phyloP scores from a whole-genome alignment of 1,284 basidiomycete species.

The Trametes pubescens region DNA sequence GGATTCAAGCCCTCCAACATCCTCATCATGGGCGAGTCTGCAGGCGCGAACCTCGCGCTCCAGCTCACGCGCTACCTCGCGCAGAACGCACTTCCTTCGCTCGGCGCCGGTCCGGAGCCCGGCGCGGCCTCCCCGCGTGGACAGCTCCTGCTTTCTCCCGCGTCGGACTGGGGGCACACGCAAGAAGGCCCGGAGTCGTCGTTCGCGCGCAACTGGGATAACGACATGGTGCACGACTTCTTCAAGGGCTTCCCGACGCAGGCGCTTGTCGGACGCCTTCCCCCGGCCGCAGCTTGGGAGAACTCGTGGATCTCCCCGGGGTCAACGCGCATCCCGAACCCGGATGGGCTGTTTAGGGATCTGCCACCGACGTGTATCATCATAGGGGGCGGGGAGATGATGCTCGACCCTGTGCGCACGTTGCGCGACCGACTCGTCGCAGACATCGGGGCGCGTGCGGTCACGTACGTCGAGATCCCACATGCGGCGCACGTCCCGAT shows the following conservation, averaged over 20 bases:
- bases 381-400: slow-evolving; percentile 59
- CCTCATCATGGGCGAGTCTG: slow-evolving; percentile 72
- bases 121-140: slow-evolving; percentile 47
- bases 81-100: slow-evolving; percentile 44
- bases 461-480: slow-evolving; percentile 55
- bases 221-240: slow-evolving; percentile 50
- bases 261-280: slow-evolving; percentile 53
- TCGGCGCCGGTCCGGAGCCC: slow-evolving; percentile 33
- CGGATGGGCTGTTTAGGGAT: slow-evolving; percentile 50
- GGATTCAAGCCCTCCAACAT: slow-evolving; percentile 57
- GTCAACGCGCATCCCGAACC: slow-evolving; percentile 45
- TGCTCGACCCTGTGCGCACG: slow-evolving; percentile 54
- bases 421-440: slow-evolving; percentile 35
- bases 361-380: slow-evolving; percentile 65
- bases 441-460: slow-evolving; percentile 38
- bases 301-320: slow-evolving; percentile 67
- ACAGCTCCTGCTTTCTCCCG: slow-evolving; percentile 65
- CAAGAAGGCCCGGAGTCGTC: slow-evolving; percentile 46
- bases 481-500: slow-evolving; percentile 62
- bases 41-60: slow-evolving; percentile 74
- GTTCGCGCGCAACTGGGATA: slow-evolving; percentile 37
- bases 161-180: slow-evolving; percentile 56
- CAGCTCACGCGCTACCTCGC: slow-evolving; percentile 58
- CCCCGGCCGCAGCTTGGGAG: slow-evolving; percentile 44
- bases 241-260: slow-evolving; percentile 41